A percentile compares a stretch with the other conserved stretches of the same genome.
phyloP scores from a whole-genome alignment of 140 eudicot genomes.

The Ambrosia hybrid region DNA sequence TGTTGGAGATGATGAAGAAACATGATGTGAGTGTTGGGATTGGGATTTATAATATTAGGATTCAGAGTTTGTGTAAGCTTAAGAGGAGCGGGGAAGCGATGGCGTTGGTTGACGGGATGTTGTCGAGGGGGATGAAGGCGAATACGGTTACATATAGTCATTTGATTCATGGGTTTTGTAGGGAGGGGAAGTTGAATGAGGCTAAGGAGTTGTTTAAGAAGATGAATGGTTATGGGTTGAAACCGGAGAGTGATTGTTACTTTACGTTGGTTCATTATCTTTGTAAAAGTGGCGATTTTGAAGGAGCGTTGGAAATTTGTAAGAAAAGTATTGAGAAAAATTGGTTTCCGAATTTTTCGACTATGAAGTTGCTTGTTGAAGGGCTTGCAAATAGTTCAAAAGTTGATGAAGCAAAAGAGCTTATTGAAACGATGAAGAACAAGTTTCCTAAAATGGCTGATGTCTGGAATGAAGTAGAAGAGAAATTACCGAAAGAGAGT shows the following conservation, averaged over 20 bases:
- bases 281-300: conserved; percentile 68
- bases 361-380: conserved; percentile 13
- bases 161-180: conserved; percentile 77
- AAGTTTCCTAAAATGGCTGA: conserved; percentile 59
- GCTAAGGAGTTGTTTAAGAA: conserved; percentile 47
- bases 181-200: conserved; percentile 31
- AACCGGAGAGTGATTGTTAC: conserved; percentile 67
- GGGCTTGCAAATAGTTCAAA: conserved; percentile 69
- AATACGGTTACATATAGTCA: conserved; percentile 60
- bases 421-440: conserved; percentile 63
- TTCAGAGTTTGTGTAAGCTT: conserved; percentile 87
- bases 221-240: conserved; percentile 50
- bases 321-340: conserved; percentile 65
- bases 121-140: conserved; percentile 59
- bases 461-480: conserved; percentile 75
- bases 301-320: conserved; percentile 57
- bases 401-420: conserved; percentile 65
- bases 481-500: conserved; percentile 59
- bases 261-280: conserved; percentile 66
- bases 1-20: conserved; percentile 65
- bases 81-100: conserved; percentile 65
- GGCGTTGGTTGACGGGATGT: conserved; percentile 68
- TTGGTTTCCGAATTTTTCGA: conserved; percentile 74
- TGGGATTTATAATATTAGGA: conserved; percentile 64
- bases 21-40: conserved; percentile 43